Base-by-base conservation (phyloP, 139 green algal genomes). In the Volvox reticuliferus region DNA sequence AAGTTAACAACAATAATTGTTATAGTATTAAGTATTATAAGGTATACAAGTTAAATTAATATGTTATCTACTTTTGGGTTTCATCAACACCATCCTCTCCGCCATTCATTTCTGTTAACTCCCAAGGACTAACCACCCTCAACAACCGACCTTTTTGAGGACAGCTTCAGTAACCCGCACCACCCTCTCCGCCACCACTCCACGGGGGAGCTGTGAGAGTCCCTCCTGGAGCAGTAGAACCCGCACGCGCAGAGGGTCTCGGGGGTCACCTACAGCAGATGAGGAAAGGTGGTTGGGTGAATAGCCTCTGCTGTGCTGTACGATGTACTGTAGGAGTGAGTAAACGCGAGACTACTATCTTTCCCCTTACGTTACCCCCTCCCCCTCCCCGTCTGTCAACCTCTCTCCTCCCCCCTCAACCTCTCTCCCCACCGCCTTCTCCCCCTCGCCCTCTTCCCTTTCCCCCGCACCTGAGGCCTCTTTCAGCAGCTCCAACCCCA, bases 81-180 rank as follows among this genome's bases (percentile, higher is more conserved):
- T n/a, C n/a, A n/a, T n/a, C n/a, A n/a, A n/a, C n/a, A n/a, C n/a
- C n/a, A n/a, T n/a, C n/a, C n/a, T n/a, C n/a, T n/a, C n/a, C n/a
- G n/a, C n/a, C n/a, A n/a, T n/a, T n/a, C n/a, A n/a, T n/a, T n/a
- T n/a, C n/a, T n/a, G n/a, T n/a, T n/a, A n/a, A n/a, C n/a, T n/a
- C n/a, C n/a, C n/a, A n/a, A n/a, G n/a, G n/a, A n/a, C n/a, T n/a
- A n/a, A n/a, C n/a, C n/a, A 55, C 44, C 44, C 44, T 55, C 44
- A 9, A 55, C 44, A 55, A 55, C 44, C 0, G 28, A 97, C 89
- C 88, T 97, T 97, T 24, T 91, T 81, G 89, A 98, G 96, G 1
- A 97, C 95, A 2, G 84, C 30, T 50, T 94, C 85, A 0, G 83
- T 95, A 1, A 95, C 95, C 13, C 77, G 30, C 16, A 96, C 88